phyloP scores from a whole-genome alignment of 225 moss, liverwort and hornwort species.

The Neckera pumila region DNA sequence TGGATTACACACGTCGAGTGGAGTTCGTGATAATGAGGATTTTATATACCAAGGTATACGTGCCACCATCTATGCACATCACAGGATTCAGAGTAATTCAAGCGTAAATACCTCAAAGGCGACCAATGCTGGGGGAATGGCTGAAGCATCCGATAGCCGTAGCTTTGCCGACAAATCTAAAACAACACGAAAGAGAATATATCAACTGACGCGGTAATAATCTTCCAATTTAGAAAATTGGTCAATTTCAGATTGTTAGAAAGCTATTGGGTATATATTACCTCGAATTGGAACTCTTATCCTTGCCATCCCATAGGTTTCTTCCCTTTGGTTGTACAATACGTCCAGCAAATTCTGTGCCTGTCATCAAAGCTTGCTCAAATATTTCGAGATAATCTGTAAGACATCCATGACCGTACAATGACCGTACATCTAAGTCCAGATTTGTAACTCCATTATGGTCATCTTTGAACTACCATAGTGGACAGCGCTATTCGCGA shows the following conservation, averaged over 20 bases:
- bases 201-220: not conserved
- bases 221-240: not conserved
- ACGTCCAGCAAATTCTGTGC: not conserved
- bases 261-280: not conserved
- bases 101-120: constrained; percentile 1
- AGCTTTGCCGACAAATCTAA: constrained; percentile 3
- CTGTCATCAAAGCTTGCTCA: not conserved
- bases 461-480: not conserved
- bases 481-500: not conserved
- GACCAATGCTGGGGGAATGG: constrained; percentile 1
- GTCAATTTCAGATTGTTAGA: not conserved
- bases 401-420: not conserved
- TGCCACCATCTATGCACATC: not conserved
- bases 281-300: constrained; percentile 4
- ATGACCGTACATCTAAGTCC: not conserved
- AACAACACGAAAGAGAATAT: not conserved
- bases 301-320: not conserved
- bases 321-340: constrained; percentile 7
- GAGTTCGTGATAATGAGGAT: not conserved
- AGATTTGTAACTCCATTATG: not conserved
- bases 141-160: not conserved
- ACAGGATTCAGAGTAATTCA: not conserved
- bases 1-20: not conserved
- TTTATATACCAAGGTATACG: not conserved
- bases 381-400: not conserved